Conservation (phyloP, 768 basidiomycete genomes). For the Panaeolus papilionaceus region DNA sequence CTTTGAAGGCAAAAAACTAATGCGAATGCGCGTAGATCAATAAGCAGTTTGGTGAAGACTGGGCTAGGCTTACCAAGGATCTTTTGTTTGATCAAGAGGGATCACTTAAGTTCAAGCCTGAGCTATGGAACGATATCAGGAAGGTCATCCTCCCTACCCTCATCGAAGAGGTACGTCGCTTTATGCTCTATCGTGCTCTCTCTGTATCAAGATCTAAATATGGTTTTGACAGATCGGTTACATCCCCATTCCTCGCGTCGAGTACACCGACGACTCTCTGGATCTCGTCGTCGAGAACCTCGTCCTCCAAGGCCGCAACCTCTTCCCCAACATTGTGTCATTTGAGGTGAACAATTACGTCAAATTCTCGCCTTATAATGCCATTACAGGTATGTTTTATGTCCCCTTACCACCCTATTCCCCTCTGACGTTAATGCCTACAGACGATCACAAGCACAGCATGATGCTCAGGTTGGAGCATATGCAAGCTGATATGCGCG, state of each 20-base stretch:
- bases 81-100: constrained; percentile 86
- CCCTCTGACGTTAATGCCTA: neutral
- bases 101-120: constrained; percentile 84
- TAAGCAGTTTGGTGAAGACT: constrained; percentile 81
- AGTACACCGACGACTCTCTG: constrained; percentile 87
- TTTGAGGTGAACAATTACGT: constrained; percentile 83
- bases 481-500: constrained; percentile 93
- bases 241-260: constrained; percentile 91
- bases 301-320: constrained; percentile 83
- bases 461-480: constrained; percentile 81
- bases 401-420: too few relatives aligned
- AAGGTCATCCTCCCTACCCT: constrained; percentile 81
- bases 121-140: constrained; percentile 89
- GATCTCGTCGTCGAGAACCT: constrained; percentile 96
- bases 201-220: neutral
- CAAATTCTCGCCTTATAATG: constrained; percentile 82
- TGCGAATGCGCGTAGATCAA: constrained; percentile 49
- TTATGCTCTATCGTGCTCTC: neutral
- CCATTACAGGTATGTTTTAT: constrained; percentile 41
- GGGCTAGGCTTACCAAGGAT: constrained; percentile 81
- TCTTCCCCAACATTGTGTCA: constrained; percentile 82
- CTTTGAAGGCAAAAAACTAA: neutral
- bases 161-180: constrained; percentile 67
- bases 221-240: constrained; percentile 61
- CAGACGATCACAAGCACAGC: constrained; percentile 70